Evolutionary conservation across 208 protist species (phyloP).

Genomic region (Acanthamoeba triangularis): DNA sequence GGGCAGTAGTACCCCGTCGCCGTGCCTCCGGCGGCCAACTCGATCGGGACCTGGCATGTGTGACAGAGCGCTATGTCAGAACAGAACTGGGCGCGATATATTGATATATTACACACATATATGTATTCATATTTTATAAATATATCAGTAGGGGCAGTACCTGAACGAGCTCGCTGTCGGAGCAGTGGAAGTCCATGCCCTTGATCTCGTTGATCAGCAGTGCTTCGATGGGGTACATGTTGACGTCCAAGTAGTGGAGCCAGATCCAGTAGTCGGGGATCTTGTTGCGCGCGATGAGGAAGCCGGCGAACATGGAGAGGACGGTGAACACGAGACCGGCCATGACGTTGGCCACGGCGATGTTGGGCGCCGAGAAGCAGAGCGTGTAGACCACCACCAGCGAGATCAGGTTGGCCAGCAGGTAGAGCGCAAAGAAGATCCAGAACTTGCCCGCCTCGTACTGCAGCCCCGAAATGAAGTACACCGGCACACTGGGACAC

Average conservation of each 20-base stretch:
- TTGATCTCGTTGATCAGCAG: conserved; percentile 39
- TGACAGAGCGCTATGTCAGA: no score
- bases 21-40: not conserved
- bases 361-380: not conserved
- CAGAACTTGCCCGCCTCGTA: conserved; percentile 43
- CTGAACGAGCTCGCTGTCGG: not conserved
- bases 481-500: not conserved
- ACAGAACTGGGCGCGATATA: no score
- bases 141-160: no score
- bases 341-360: not conserved
- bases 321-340: not conserved
- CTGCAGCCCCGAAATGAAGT: conserved; percentile 33
- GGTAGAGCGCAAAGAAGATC: conserved; percentile 44
- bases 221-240: conserved; percentile 68
- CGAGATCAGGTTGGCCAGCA: conserved; percentile 1
- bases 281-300: conserved; percentile 50
- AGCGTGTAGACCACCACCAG: not conserved
- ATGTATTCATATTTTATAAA: no score
- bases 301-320: conserved; percentile 11
- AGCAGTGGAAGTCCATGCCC: not conserved
- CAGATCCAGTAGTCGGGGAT: conserved; percentile 45
- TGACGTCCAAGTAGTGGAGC: conserved; percentile 59
- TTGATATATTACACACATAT: no score
- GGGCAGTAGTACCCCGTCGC: conserved; percentile 8
- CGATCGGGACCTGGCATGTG: conserved; percentile 26